These are phyloP conservation scores for Beauveria brongniartii DNA, from an alignment of 2,329 filamentous ascomycete species.

Conservation along the genomic window DNA sequence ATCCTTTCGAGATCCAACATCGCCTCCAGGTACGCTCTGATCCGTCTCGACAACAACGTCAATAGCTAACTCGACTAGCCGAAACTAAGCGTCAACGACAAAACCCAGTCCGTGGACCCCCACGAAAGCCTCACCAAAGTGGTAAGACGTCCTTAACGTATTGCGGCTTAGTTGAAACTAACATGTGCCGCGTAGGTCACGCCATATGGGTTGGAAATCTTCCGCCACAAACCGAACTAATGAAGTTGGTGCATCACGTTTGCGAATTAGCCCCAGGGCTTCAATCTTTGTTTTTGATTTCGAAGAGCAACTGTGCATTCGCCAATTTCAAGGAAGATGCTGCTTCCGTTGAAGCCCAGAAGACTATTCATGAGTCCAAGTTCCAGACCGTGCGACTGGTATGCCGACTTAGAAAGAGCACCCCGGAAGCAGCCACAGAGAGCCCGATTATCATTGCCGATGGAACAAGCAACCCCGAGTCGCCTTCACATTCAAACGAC, in stretches of 20 bases:
- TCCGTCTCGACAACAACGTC: too few species aligned
- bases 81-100: neutral
- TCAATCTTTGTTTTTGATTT: slow-evolving; percentile 87
- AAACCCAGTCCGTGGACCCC: slow-evolving; percentile 34
- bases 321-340: slow-evolving; percentile 84
- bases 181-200: slow-evolving; percentile 47
- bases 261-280: slow-evolving; percentile 70
- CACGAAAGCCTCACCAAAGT: slow-evolving; percentile 51
- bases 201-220: slow-evolving; percentile 96
- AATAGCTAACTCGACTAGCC: neutral
- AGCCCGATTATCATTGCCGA: neutral
- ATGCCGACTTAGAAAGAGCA: slow-evolving; percentile 60
- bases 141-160: slow-evolving; percentile 34
- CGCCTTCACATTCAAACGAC: neutral
- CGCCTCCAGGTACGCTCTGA: neutral
- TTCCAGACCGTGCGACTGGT: slow-evolving; percentile 83
- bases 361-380: slow-evolving; percentile 80
- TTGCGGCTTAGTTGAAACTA: slow-evolving; percentile 8
- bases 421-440: neutral
- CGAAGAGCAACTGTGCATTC: slow-evolving; percentile 95
- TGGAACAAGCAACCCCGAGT: slow-evolving; percentile 4
- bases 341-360: slow-evolving; percentile 68
- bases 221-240: slow-evolving; percentile 72
- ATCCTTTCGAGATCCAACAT: neutral
- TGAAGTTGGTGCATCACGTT: slow-evolving; percentile 84